A percentile compares a stretch with the other conserved stretches of the same genome.
Evolutionary conservation across 2,329 filamentous ascomycete genomes (phyloP).

Genomic region (Exophiala oligosperma): DNA sequence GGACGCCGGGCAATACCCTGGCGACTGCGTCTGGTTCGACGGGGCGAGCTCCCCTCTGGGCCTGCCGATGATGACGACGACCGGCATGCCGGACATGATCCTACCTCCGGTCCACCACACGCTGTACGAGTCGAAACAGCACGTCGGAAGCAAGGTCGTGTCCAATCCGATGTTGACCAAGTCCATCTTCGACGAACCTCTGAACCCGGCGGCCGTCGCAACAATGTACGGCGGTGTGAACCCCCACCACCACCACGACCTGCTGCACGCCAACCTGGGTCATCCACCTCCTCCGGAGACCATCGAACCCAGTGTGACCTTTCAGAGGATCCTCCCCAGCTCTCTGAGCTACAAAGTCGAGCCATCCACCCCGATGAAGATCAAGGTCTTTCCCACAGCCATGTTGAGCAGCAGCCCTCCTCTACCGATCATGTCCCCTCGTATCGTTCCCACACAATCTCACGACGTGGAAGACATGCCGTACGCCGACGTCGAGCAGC

Average conservation of each 20-base stretch:
- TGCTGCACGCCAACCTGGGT: constrained; percentile 13
- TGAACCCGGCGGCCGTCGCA: not conserved
- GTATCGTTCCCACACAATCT: constrained; percentile 23
- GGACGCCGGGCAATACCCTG: constrained; percentile 12
- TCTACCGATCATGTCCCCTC: constrained; percentile 16
- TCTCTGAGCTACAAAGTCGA: constrained; percentile 24
- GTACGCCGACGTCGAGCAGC: constrained; percentile 16
- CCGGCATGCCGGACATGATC: constrained; percentile 6
- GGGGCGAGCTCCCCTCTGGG: not conserved
- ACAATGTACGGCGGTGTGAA: not conserved
- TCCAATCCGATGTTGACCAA: constrained; percentile 26
- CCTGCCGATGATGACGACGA: constrained; percentile 5
- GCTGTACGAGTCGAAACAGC: constrained; percentile 1
- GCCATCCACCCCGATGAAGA: constrained; percentile 25
- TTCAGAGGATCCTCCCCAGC: constrained; percentile 21
- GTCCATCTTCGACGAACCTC: constrained; percentile 21
- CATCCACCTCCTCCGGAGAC: constrained; percentile 22
- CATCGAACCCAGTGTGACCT: constrained; percentile 27
- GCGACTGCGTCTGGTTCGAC: constrained; percentile 12
- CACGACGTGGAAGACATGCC: constrained; percentile 20
- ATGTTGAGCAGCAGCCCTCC: constrained; percentile 25
- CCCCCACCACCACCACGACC: constrained; percentile 1
- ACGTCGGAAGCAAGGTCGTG: constrained; percentile 1
- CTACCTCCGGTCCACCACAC: constrained; percentile 2
- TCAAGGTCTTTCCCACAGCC: constrained; percentile 14